Conservation (phyloP, 495 filamentous ascomycete genomes). For the Penicillium coffeae region DNA sequence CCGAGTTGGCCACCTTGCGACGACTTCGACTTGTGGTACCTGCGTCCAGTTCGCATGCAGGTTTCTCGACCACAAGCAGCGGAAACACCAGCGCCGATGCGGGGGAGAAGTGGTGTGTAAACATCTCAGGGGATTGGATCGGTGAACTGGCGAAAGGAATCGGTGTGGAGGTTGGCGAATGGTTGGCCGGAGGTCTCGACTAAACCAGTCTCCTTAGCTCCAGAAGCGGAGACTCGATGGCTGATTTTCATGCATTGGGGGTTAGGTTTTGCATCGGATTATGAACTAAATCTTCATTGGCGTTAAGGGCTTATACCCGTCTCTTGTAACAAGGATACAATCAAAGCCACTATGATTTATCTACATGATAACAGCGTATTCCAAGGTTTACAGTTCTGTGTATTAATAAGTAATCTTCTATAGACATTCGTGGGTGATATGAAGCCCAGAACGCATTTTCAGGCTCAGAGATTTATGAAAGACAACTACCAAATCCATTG, state of each 20-base stretch:
- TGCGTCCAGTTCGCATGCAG: constrained; percentile 43
- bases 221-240: background rate
- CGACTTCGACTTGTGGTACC: constrained; percentile 71
- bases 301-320: constrained; percentile 18
- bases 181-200: constrained; percentile 45
- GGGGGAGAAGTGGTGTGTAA: constrained; percentile 47
- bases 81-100: constrained; percentile 40
- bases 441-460: too few species aligned
- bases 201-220: constrained; percentile 6
- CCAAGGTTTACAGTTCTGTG: too few species aligned
- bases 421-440: too few species aligned
- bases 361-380: too few species aligned
- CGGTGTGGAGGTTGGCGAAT: constrained; percentile 47
- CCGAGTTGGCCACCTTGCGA: constrained; percentile 75
- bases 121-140: constrained; percentile 47
- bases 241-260: background rate
- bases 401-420: too few species aligned
- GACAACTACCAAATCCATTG: constrained; percentile 38
- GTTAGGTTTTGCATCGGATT: constrained; percentile 6
- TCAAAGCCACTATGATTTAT: background rate
- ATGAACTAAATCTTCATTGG: background rate
- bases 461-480: background rate
- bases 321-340: background rate
- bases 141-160: constrained; percentile 45
- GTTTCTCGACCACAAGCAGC: constrained; percentile 27